A percentile compares a stretch with the other conserved stretches of the same genome.
Evolutionary conservation across 2,329 filamentous ascomycete genomes (phyloP).

Genomic region (Pezicula rhizophila): DNA sequence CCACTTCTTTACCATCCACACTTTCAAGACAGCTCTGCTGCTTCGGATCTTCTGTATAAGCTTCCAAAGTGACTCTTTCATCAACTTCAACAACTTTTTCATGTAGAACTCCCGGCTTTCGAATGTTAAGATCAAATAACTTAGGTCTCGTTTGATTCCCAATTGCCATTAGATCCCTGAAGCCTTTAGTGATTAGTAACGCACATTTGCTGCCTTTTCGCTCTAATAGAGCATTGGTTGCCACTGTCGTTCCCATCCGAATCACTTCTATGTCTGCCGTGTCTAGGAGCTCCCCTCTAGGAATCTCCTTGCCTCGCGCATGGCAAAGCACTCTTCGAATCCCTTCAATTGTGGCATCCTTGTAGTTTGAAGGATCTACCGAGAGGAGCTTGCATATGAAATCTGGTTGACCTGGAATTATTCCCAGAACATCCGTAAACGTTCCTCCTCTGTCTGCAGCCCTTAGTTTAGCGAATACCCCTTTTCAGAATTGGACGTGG

Average conservation of each 20-base stretch:
- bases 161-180: conserved; percentile 64
- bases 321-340: conserved; percentile 56
- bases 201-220: conserved; percentile 67
- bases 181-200: conserved; percentile 64
- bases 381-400: conserved; percentile 69
- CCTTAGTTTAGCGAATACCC: too few relatives aligned
- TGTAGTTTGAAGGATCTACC: conserved; percentile 62
- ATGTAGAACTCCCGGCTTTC: conserved; percentile 40
- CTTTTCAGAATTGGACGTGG: too few relatives aligned
- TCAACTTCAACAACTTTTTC: conserved; percentile 61
- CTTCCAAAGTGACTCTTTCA: conserved; percentile 64
- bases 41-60: conserved; percentile 68
- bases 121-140: conserved; percentile 46
- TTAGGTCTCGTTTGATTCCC: conserved; percentile 66
- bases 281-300: conserved; percentile 55
- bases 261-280: conserved; percentile 57
- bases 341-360: conserved; percentile 61
- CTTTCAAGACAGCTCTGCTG: conserved; percentile 58
- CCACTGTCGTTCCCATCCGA: conserved; percentile 70
- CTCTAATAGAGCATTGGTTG: conserved; percentile 67
- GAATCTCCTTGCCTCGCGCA: conserved; percentile 53
- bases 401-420: conserved; percentile 46
- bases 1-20: conserved; percentile 32
- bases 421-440: background rate
- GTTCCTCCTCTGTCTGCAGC: background rate